Conservation (phyloP, 192 early-diverging fungal genomes). For the Coemansia sp. region DNA sequence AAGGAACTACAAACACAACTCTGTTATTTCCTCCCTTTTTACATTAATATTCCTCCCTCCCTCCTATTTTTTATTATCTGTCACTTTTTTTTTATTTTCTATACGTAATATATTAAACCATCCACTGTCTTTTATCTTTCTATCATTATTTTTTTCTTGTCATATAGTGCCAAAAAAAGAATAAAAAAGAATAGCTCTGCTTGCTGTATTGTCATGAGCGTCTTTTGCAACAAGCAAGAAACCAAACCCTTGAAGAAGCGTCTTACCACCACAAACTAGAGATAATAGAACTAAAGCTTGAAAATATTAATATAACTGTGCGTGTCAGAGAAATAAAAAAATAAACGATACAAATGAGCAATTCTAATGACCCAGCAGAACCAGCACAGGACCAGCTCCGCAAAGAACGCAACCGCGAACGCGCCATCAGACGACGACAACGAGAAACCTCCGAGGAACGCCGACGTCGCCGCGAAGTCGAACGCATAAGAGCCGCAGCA, state of each 20-base stretch:
- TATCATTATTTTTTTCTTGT: neutral
- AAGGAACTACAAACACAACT: too few relatives aligned
- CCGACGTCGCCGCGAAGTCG: slow-evolving; percentile 17
- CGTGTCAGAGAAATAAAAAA: neutral
- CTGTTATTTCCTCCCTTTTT: too few relatives aligned
- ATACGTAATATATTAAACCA: neutral
- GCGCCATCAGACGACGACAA: slow-evolving; percentile 18
- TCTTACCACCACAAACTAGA: too few relatives aligned
- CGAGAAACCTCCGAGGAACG: slow-evolving; percentile 30
- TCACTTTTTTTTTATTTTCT: too few relatives aligned
- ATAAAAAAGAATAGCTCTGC: too few relatives aligned
- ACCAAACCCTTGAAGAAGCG: too few relatives aligned
- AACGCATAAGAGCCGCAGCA: slow-evolving; percentile 19
- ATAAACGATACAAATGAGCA: neutral
- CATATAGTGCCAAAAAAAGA: neutral
- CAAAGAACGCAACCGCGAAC: slow-evolving; percentile 25
- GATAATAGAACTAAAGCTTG: too few relatives aligned
- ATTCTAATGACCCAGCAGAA: neutral
- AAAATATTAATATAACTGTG: too few relatives aligned
- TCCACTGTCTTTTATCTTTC: slow-evolving; percentile 6
- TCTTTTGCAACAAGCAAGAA: too few relatives aligned
- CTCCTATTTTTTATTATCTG: too few relatives aligned
- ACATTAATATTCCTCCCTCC: too few relatives aligned
- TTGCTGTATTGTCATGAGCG: too few relatives aligned
- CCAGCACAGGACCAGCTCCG: neutral